These are phyloP conservation scores for Leptographium lundbergii DNA, from an alignment of 2,329 filamentous ascomycete genomes.

Conservation along the genomic window DNA sequence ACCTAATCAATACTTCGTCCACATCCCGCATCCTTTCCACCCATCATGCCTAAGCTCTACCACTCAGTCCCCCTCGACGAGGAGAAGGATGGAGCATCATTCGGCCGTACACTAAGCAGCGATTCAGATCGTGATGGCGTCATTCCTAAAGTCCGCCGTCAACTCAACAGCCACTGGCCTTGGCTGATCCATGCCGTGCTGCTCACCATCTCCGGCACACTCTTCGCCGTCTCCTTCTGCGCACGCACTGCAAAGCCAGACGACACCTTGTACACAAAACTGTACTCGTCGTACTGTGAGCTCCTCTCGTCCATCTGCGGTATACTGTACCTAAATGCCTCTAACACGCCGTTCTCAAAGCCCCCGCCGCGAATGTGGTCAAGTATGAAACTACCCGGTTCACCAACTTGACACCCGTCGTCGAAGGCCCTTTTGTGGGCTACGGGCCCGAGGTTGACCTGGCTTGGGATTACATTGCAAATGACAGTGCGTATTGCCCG, in stretches of 20 bases:
- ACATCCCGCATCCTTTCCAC: constrained; percentile 3
- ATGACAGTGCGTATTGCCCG: constrained; percentile 20
- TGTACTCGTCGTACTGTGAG: constrained; percentile 29
- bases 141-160: constrained; percentile 2
- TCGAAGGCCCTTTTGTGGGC: constrained; percentile 39
- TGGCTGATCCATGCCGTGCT: constrained; percentile 28
- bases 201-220: constrained; percentile 24
- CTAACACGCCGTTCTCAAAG: constrained; percentile 17
- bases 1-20: background rate
- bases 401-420: constrained; percentile 29
- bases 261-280: constrained; percentile 21
- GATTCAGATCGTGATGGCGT: constrained; percentile 7
- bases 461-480: constrained; percentile 43
- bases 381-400: constrained; percentile 37
- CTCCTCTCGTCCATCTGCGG: background rate
- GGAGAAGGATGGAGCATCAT: constrained; percentile 16
- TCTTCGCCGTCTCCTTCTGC: constrained; percentile 28
- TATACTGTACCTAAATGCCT: background rate
- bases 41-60: constrained; percentile 21
- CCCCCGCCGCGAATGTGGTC: constrained; percentile 32
- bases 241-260: constrained; percentile 21
- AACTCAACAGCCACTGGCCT: constrained; percentile 19
- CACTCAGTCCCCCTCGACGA: constrained; percentile 24
- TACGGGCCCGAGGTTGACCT: constrained; percentile 42
- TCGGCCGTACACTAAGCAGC: constrained; percentile 6